phyloP scores from a whole-genome alignment of 2,329 filamentous ascomycete species.

The Monosporascus sp. region DNA sequence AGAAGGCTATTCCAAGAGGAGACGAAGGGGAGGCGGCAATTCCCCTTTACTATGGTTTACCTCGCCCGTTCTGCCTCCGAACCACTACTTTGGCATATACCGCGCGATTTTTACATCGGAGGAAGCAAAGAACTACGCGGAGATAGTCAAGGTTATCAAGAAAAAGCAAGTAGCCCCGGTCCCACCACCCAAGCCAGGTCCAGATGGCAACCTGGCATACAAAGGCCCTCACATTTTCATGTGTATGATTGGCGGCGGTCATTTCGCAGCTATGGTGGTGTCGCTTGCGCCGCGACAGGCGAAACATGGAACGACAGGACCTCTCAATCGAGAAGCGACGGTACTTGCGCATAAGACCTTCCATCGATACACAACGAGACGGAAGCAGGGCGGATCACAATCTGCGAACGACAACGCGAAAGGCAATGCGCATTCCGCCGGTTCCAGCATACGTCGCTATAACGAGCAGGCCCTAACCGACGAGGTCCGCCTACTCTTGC shows the following conservation, averaged over 20 bases:
- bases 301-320: constrained; percentile 59
- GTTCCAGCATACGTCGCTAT: constrained; percentile 82
- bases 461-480: constrained; percentile 86
- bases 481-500: constrained; percentile 78
- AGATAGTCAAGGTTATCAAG: constrained; percentile 62
- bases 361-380: constrained; percentile 90
- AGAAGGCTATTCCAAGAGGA: constrained; percentile 40
- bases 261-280: constrained; percentile 96
- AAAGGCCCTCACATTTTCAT: constrained; percentile 84
- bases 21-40: constrained; percentile 55
- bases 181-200: constrained; percentile 45
- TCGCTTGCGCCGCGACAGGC: constrained; percentile 75
- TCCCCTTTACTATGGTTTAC: constrained; percentile 81
- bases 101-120: constrained; percentile 69
- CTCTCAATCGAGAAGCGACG: constrained; percentile 77
- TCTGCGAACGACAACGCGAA: constrained; percentile 93
- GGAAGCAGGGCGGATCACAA: constrained; percentile 94
- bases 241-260: constrained; percentile 97
- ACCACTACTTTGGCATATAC: constrained; percentile 82
- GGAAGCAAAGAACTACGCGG: constrained; percentile 60
- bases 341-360: constrained; percentile 96
- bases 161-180: constrained; percentile 72
- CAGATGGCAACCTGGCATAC: constrained; percentile 55
- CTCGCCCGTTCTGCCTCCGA: constrained; percentile 67
- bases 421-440: constrained; percentile 88